Percentiles rank a stretch among this genome's conserved stretches.
phyloP scores from a whole-genome alignment of 2,329 filamentous ascomycete genomes.

The Diaporthe sp. region DNA sequence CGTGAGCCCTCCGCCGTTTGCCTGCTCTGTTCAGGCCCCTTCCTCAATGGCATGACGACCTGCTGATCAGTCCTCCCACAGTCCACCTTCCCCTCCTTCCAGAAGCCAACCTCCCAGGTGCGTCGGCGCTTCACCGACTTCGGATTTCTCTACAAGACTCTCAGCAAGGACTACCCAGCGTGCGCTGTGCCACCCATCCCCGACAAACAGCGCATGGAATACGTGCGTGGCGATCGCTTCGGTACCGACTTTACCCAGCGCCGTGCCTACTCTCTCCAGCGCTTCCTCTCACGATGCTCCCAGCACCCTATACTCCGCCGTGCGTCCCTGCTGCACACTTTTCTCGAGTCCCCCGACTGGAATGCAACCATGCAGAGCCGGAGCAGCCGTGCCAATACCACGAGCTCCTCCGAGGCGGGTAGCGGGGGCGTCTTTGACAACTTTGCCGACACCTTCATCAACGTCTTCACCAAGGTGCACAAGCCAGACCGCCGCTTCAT shows the following conservation, averaged over 20 bases:
- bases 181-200: constrained; percentile 94
- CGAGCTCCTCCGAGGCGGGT: constrained; percentile 51
- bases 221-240: constrained; percentile 96
- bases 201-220: constrained; percentile 99
- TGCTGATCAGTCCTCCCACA: constrained; percentile 51
- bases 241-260: constrained; percentile 91
- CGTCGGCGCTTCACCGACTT: constrained; percentile 98
- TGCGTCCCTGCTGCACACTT: constrained; percentile 84
- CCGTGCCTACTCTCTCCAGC: constrained; percentile 89
- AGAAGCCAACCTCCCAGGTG: constrained; percentile 81
- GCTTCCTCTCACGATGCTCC: constrained; percentile 88
- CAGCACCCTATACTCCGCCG: constrained; percentile 91
- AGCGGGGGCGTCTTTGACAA: constrained; percentile 88
- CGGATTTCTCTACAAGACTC: constrained; percentile 92
- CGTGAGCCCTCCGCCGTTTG: constrained; percentile 60
- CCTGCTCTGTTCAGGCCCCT: background rate
- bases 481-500: constrained; percentile 95
- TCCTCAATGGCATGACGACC: background rate
- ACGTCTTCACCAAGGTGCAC: constrained; percentile 96
- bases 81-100: constrained; percentile 96
- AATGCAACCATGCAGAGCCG: constrained; percentile 93
- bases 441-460: constrained; percentile 95
- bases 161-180: constrained; percentile 88
- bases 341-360: constrained; percentile 95
- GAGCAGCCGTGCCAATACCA: constrained; percentile 71